Base-by-base conservation (phyloP, 768 basidiomycete species). In the Lactarius deliciosus region DNA sequence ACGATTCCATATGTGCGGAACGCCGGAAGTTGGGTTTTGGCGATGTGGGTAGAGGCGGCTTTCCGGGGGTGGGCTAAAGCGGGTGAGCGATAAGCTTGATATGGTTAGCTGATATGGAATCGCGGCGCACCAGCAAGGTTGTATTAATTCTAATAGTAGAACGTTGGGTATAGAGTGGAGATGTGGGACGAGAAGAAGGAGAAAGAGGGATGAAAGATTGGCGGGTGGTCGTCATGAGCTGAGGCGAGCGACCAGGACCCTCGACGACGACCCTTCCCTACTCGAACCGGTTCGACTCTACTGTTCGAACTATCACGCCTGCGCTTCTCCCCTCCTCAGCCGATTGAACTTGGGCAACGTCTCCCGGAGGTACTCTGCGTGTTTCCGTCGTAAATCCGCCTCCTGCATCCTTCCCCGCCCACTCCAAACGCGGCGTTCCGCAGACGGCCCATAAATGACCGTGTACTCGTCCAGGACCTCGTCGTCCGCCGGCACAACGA, bases 271-370 rank as follows among this genome's bases (percentile, higher is more conserved):
- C 43, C 20, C 9, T 11, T n/a, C 8, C 34, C 11, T 5, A 13
- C 47, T 25, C 50, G 50, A 53, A 53, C 50, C 50, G 50, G 50
- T 53, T 53, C 50, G 50, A 8, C 47, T 22, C 25, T 25, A 25
- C 50, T 6, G 50, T 53, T 60, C 40, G 30, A 57, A 57, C 56
- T n/a, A 30, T 64, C 68, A 32, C 53, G 53, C 41, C 68, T 70
- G 65, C 32, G 41, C 65, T n/a, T 70, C 68, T 25, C 70, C 70
- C 28, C 63, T 60, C 50, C 70, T 77, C 64, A 92, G 73, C 59
- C 92, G 78, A 75, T 94, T 94, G 73, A 94, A 94, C 77, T 94
- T 94, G 55, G 91, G 92, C 54, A 94, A 72, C 88, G 94, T 94
- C 75, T 98, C 96, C 53, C 88, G 81, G 60, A 98, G 81, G 75